Evolutionary conservation across 2,329 filamentous ascomycete genomes (phyloP), one percentile per base, ranked within the genome.

Genomic region (Cladosporium phlei): DNA sequence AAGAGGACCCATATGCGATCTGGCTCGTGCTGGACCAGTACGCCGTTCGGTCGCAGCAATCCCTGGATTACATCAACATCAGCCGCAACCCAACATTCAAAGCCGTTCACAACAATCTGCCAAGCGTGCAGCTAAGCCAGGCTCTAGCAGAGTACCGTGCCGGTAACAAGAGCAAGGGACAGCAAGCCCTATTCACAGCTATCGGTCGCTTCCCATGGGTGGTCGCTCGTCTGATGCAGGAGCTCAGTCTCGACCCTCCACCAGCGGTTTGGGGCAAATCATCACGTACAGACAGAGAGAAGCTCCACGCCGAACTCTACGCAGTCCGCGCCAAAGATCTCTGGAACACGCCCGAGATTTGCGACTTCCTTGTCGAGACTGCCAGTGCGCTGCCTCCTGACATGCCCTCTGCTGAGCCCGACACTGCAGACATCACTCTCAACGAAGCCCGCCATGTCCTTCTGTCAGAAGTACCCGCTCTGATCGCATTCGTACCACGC

Each of bases 181-280:
- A 82, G 50, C 73, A 76, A 44, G 69, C 80, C 5, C 74, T 97
- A 6, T 71, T 74, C 4, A 70, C 75, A 6, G 85, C 88, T 2
- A 85, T 96, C 64, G 74, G 80, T 47, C 73, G 72, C 21, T 80
- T 88, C 44, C 91, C 93, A 0, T 98, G 90, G 88, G 74, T 96
- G 2, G 89, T 91, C 58, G 82, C 79, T 45, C 75, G 82, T 17
- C 71, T 98, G 3, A 93, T 91, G 63, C 83, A 86, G 56, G 85
- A 88, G 38, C 73, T 97, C 20, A 82, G 85, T 52, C 74, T 96
- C 22, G 84, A 88, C 11, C 75, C 78, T 5, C 90, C 93, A 1
- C 83, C 83, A 25, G 78, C 82, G 0, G 78, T 97, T 24, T 97
- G 93, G 91, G 90, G 87, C 42, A 77, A 83, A 51, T 76, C 80